Evolutionary conservation across 2,329 filamentous ascomycete genomes (phyloP), one percentile per base, ranked within the genome.

Genomic region (Nemania sp.): DNA sequence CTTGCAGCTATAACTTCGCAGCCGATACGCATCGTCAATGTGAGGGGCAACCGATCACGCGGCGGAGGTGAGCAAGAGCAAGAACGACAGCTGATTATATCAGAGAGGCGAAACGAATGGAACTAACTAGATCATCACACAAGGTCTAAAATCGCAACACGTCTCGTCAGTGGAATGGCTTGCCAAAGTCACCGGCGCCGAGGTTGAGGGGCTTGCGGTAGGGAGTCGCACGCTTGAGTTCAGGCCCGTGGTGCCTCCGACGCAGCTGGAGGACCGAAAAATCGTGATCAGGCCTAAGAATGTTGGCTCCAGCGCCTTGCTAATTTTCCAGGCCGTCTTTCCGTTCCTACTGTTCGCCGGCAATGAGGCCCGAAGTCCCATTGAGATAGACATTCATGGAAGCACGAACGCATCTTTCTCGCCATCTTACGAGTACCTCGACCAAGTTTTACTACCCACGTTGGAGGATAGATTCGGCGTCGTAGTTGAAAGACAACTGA

Each of bases 131-230:
- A n/a, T 15, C 37, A 5, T 14, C 41, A 6, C 12, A 4, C 9
- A 26, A 82, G 83, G 83, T 22, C 73, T 86, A 26, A 85, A 84
- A 63, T 75, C 76, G 1, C 83, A 87, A 61, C 84, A 86, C 59
- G 77, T 84, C 23, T 72, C 82, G 0, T 74, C 80, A 2, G 77
- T 86, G 7, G 67, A 75, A 54, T 83, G 75, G 68, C 76, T 86
- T 0, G 79, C 79, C 4, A 68, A 75, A 5, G 77, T 73, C 3
- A 84, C 80, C 1, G 68, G 70, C 1, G 82, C 82, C 4, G 68
- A 78, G 6, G 76, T 80, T 0, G 66, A 74, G 1, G 81, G 81
- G 5, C 73, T 83, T 20, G 60, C 63, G 0, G 73, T 83, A 14
- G 82, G 82, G 15, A 81, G 77, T 56, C 71, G 71, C 36, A 76